Percentiles rank a stretch among this genome's conserved stretches.
These are phyloP conservation scores for Phytophthora lateralis DNA, from an alignment of 352 stramenopile species.

Conservation along the genomic window DNA sequence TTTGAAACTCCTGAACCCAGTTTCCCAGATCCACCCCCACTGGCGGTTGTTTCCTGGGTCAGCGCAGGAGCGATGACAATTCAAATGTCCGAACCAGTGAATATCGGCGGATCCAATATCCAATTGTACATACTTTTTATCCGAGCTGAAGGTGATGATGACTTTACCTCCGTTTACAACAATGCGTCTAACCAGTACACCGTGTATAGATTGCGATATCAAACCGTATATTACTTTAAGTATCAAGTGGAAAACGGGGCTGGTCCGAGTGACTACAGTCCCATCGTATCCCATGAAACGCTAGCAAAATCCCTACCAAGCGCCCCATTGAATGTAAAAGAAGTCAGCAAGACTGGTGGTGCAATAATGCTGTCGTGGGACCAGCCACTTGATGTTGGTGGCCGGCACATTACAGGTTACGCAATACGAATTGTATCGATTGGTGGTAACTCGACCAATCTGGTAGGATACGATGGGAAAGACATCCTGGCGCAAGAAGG, in stretches of 20 bases:
- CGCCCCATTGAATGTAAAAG: slow-evolving; percentile 36
- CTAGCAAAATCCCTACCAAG: slow-evolving; percentile 50
- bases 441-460: slow-evolving; percentile 1
- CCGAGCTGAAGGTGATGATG: slow-evolving; percentile 21
- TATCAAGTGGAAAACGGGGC: slow-evolving; percentile 58
- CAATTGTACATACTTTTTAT: slow-evolving; percentile 49
- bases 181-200: slow-evolving; percentile 22
- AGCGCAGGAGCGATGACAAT: slow-evolving; percentile 63
- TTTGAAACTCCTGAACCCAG: slow-evolving; percentile 46
- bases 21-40: slow-evolving; percentile 46
- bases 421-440: slow-evolving; percentile 35
- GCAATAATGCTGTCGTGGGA: slow-evolving; percentile 48
- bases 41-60: slow-evolving; percentile 31
- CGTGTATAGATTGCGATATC: slow-evolving; percentile 40
- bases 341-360: slow-evolving; percentile 43
- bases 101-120: slow-evolving; percentile 54
- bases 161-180: slow-evolving; percentile 40
- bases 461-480: slow-evolving; percentile 60
- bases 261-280: slow-evolving; percentile 46
- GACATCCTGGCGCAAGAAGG: slow-evolving; percentile 13
- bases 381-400: slow-evolving; percentile 62
- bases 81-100: slow-evolving; percentile 52
- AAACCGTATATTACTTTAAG: slow-evolving; percentile 48
- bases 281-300: slow-evolving; percentile 30
- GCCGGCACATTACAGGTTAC: slow-evolving; percentile 54